Evolutionary conservation across 371 early-diverging fungal species (phyloP).

Genomic region (Zopfochytrium polystomum): DNA sequence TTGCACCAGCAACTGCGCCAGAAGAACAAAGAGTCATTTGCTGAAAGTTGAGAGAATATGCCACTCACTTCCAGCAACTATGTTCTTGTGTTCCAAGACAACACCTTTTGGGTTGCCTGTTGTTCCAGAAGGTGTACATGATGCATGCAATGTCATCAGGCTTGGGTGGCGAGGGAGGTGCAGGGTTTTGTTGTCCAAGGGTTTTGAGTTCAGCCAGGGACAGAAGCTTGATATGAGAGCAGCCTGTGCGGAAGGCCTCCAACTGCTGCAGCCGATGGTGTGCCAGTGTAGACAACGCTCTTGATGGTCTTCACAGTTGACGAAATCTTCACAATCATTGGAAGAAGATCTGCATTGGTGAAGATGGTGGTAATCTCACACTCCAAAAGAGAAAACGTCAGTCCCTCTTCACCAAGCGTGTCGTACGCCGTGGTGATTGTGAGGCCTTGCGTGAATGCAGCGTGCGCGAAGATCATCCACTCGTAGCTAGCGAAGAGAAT

Average conservation of each 20-base stretch:
- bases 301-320: conserved; percentile 63
- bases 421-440: conserved; percentile 85
- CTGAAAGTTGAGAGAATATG: no score
- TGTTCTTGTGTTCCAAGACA: conserved; percentile 79
- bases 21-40: no score
- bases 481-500: conserved; percentile 56
- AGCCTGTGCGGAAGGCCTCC: conserved; percentile 38
- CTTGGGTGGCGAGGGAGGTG: conserved; percentile 34
- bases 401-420: conserved; percentile 84
- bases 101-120: conserved; percentile 68
- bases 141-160: conserved; percentile 57
- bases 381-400: conserved; percentile 81
- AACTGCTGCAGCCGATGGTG: conserved; percentile 44
- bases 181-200: conserved; percentile 48
- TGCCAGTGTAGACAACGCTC: conserved; percentile 73
- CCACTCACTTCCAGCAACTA: conserved; percentile 56
- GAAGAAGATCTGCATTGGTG: conserved; percentile 78
- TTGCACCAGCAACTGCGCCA: no score
- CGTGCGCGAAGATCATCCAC: conserved; percentile 72
- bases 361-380: conserved; percentile 73
- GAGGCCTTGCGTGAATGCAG: conserved; percentile 65
- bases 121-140: conserved; percentile 66
- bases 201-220: conserved; percentile 58
- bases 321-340: conserved; percentile 50
- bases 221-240: conserved; percentile 46